Percentiles rank a stretch among this genome's conserved stretches.
Evolutionary conservation across 75 land plant species (phyloP).

Genomic region (Ceratopteris richardii): DNA sequence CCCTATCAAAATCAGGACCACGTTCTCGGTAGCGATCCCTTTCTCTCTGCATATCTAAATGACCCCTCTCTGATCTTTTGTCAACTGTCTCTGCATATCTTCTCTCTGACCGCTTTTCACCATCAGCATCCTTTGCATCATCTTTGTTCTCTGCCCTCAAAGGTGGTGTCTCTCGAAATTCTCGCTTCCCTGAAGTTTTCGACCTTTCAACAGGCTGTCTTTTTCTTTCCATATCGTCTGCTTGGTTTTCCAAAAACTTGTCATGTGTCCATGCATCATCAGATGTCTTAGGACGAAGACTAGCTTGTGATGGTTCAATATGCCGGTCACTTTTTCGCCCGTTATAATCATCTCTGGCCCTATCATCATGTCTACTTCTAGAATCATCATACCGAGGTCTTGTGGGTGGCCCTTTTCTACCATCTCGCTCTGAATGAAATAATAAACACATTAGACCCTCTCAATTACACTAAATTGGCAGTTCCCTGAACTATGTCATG

Average conservation of each 20-base stretch:
- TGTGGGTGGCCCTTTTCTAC: constrained; percentile 28
- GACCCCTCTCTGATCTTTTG: neutral
- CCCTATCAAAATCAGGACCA: constrained; percentile 21
- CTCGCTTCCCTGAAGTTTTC: constrained; percentile 5
- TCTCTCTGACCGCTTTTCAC: constrained; percentile 19
- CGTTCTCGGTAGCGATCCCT: constrained; percentile 17
- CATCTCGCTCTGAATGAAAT: constrained; percentile 31
- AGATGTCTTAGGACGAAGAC: neutral
- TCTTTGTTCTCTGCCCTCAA: neutral
- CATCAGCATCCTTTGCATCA: neutral
- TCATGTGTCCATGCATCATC: constrained; percentile 50
- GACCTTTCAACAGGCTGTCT: constrained; percentile 48
- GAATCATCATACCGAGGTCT: constrained; percentile 14
- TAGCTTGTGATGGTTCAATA: constrained; percentile 10
- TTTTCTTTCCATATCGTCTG: constrained; percentile 21
- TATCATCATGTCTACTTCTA: constrained; percentile 4
- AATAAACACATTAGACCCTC: no score
- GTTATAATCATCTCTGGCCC: constrained; percentile 9
- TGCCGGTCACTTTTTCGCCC: constrained; percentile 22
- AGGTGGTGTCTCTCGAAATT: neutral
- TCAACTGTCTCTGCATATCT: neutral
- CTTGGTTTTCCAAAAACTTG: constrained; percentile 37
- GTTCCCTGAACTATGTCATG: no score
- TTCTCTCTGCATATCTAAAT: constrained; percentile 7
- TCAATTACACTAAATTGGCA: no score